Conservation (phyloP, 164 flowering plant species). For the Magnolia officinalis region DNA sequence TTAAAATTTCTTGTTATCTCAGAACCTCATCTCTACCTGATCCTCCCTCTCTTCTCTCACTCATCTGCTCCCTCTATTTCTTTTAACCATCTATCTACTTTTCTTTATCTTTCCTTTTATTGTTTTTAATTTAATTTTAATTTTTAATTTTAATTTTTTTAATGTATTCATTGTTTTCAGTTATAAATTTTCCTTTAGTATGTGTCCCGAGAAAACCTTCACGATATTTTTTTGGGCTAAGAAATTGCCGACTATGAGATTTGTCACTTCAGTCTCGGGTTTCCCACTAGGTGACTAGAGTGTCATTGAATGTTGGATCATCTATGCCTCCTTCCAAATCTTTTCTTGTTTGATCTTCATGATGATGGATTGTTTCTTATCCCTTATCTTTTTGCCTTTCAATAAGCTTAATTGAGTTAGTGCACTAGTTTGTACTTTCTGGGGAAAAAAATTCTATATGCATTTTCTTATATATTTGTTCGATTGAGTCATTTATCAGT, state of each 20-base stretch:
- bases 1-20: too few species aligned
- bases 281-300: not conserved
- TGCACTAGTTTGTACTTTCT: too few species aligned
- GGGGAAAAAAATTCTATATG: not conserved
- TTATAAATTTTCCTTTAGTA: not conserved
- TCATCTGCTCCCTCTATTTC: too few species aligned
- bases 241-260: not conserved
- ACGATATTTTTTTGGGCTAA: not conserved
- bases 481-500: not conserved
- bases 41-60: too few species aligned
- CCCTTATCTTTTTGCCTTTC: not conserved
- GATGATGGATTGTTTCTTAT: not conserved
- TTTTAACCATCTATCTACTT: not conserved
- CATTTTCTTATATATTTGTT: not conserved
- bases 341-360: not conserved
- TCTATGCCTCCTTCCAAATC: not conserved
- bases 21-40: too few species aligned
- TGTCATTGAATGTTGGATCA: not conserved
- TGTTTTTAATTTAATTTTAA: too few species aligned
- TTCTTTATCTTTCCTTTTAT: not conserved
- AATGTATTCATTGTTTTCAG: not conserved
- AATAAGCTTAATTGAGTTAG: not conserved
- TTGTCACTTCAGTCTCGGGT: not conserved
- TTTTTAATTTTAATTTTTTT: too few species aligned
- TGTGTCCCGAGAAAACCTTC: not conserved